Base-by-base conservation (phyloP, 2,329 filamentous ascomycete species). In the Chaetomium globosum region DNA sequence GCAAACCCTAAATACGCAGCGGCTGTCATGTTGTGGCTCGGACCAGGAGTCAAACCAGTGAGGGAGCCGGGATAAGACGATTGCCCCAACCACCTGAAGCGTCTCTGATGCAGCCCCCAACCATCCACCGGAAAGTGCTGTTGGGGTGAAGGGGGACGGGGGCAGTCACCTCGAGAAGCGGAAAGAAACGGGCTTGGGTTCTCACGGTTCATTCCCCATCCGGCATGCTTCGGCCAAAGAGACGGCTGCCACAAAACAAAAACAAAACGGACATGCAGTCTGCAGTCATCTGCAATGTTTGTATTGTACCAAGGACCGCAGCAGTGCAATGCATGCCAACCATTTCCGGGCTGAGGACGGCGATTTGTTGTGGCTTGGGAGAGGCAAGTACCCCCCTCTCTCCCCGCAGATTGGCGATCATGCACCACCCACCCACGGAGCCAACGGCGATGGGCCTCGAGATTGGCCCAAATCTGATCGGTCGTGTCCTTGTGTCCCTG, bases 41-140 rank as follows among this genome's bases (percentile, higher is more conserved):
- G 51, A 55, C 10, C 26, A 52, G 21, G 23, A 52, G 52, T 13
- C 51, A 51, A 39, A 21, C 62, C 62, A 64, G 59, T 61, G 23
- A 49, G 26, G 26, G 48, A 10, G 49, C 10, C 26, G 16, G n/a
- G 31, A 59, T 21, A 12, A 8, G 46, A n/a, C 36, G 36, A 52
- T 28, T 51, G 51, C 54, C 59, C 31, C 54, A 39, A 55, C 26
- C 30, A 43, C 49, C 49, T 63, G 59, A 65, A 51, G 64, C 60
- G n/a, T 30, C 16, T 21, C 51, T 55, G 54, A 39, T 36, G 59
- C 59, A 19, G 59, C 55, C 64, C 59, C 55, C 59, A 59, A 39
- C 46, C n/a, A 26, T 19, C 55, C n/a, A 19, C 9, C 12, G 16
- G 54, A 33, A 10, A 8, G 19, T 43, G 33, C 33, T 12, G 33